Evolutionary conservation across 2,329 filamentous ascomycete genomes (phyloP), one percentile per base, ranked within the genome.

Genomic region (Botrytis fabae): DNA sequence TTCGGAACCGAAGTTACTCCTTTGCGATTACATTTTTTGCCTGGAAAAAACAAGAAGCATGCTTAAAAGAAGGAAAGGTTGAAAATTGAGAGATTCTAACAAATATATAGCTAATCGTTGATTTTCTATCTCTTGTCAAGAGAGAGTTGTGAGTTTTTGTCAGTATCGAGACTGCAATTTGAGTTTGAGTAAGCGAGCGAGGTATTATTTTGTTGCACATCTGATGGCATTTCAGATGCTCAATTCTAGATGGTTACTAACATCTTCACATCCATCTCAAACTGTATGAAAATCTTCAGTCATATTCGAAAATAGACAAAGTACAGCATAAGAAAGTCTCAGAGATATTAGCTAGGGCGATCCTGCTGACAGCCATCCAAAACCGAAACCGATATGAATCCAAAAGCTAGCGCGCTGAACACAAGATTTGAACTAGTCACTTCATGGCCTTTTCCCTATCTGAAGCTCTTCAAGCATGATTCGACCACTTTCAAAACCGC

Each of bases 71-170:
- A 18, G 51, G 2, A 57, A 1, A 28, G 0, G 0, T 57, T 9
- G 1, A 1, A 1, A 1, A 0, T 18, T 3, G 6, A 2, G 6
- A 9, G 14, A 18, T 2, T 18, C 8, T 18, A 7, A 18, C 3
- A 57, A 9, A 57, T 6, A 57, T 18, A 28, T 28, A 57, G 14
- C 7, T 0, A 32, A 1, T 28, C 0, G n/a, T 0, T 57, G 14
- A 28, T 57, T 28, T 12, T 57, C 1, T 57, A 28, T 32, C 1
- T 28, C n/a, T 18, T 18, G 51, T 57, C 4, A 2, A 18, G n/a
- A 3, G 4, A 57, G 4, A 57, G 1, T 18, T 18, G 51, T 18
- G 51, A 28, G n/a, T 2, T 18, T 62, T 18, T 25, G 16, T 10
- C n/a, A 42, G 12, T 42, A 10, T 62, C 38, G 7, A 20, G 6